Evolutionary conservation across 805 yeast genomes (phyloP), one percentile per base, ranked within the genome.

Genomic region (Vanderwaltozyma verrucispora): DNA sequence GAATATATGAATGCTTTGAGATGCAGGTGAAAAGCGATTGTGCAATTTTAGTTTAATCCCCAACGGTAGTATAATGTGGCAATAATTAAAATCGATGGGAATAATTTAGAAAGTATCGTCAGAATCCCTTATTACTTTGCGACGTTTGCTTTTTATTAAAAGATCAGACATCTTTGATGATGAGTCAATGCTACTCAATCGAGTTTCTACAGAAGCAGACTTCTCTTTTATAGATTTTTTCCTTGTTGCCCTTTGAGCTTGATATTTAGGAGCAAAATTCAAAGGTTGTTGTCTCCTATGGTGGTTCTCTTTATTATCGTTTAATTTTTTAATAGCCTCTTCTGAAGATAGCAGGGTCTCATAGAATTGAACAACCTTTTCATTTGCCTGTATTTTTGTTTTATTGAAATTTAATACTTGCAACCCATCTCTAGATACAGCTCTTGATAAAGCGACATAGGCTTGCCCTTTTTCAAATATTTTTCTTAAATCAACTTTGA

Each of bases 391-490:
- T 13, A 92, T 84, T 51, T 74, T 77, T 1, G 55, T 51, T 25
- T 69, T 71, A 38, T 75, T 67, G 56, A 92, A 92, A 48, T 85
- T 80, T 37, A 75, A 58, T 2, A 92, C 83, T 50, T 86, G 95
- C 20, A 92, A 65, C 0, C 95, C 95, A 3, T 76, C 75, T 49
- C 94, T 69, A 17, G 81, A 72, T 1, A 80, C 81, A 1, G 96
- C 97, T 58, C 98, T 73, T 11, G 95, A 84, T 24, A 92, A 63
- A 0, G 97, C 98, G 23, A 92, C 98, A 54, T 92, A 92, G 0
- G 95, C 94, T 56, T 92, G 98, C 0, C 98, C 98, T 37, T 75
- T 77, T 53, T 88, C 97, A 59, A 89, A 89, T 1, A 82, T 76
- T 39, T 69, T 68, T 27, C 70, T 66, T 43, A 89, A 67, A 55